phyloP scores from a whole-genome alignment of 208 protist species.

The Ichthyophonus hoferi region DNA sequence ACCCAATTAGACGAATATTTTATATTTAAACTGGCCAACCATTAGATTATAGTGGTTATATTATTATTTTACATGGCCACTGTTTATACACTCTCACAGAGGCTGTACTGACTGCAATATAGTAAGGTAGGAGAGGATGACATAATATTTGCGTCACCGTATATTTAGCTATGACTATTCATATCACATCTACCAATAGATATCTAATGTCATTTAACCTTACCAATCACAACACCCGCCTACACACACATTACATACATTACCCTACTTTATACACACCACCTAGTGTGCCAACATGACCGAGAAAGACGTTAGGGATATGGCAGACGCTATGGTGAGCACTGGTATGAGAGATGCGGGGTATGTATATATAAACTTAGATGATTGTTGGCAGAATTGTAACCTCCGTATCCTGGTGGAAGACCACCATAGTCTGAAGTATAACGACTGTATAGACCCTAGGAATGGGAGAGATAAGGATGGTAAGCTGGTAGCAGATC shows the following conservation, averaged over 20 bases:
- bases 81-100: too few relatives aligned
- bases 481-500: slow-evolving; percentile 22
- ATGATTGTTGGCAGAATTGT: slow-evolving; percentile 18
- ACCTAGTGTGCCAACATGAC: neutral
- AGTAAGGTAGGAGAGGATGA: too few relatives aligned
- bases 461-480: neutral
- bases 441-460: neutral
- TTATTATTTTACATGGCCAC: too few relatives aligned
- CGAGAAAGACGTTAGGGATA: neutral
- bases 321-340: slow-evolving; percentile 6
- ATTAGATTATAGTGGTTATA: too few relatives aligned
- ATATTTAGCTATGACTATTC: neutral
- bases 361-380: slow-evolving; percentile 40
- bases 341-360: slow-evolving; percentile 28
- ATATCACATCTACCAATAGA: neutral
- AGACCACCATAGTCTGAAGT: neutral
- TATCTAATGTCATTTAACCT: neutral
- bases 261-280: neutral
- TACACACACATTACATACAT: neutral
- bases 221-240: neutral
- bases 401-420: neutral
- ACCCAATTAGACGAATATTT: too few relatives aligned
- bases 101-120: too few relatives aligned
- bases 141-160: too few relatives aligned
- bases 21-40: too few relatives aligned